These are phyloP conservation scores for Heterobasidion parviporum DNA, from an alignment of 1,284 basidiomycete species.

Conservation along the genomic window DNA sequence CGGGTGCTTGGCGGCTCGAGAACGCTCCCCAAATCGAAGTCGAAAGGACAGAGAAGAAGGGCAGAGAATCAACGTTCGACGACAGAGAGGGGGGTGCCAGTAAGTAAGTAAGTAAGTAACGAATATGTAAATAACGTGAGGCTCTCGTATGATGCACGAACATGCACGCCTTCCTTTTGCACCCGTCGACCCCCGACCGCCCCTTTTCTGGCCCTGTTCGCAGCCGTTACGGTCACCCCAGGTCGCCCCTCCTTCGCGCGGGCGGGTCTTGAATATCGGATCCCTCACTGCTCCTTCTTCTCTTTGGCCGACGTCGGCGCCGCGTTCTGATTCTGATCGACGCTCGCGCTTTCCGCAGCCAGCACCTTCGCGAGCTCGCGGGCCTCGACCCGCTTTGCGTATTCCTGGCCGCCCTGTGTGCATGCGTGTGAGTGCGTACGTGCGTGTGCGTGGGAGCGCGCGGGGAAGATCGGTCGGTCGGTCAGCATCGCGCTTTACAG, in stretches of 20 bases:
- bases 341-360: conserved; percentile 16
- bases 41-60: too few relatives aligned
- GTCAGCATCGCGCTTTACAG: too few relatives aligned
- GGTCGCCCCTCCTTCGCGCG: not conserved
- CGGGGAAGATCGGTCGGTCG: too few relatives aligned
- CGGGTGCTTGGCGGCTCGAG: too few relatives aligned
- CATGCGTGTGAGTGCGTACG: not conserved
- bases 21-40: too few relatives aligned
- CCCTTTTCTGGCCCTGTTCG: too few relatives aligned
- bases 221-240: too few relatives aligned
- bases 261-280: not conserved
- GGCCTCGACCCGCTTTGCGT: conserved; percentile 62
- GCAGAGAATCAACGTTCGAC: too few relatives aligned
- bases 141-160: not conserved
- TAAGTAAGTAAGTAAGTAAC: too few relatives aligned
- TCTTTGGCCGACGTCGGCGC: conserved; percentile 17
- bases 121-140: not conserved
- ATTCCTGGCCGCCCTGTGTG: conserved; percentile 78
- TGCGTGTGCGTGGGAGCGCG: too few relatives aligned
- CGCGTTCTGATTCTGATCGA: conserved; percentile 3
- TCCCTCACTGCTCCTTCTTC: conserved; percentile 24
- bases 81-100: too few relatives aligned
- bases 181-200: too few relatives aligned
- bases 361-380: conserved; percentile 46
- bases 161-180: not conserved